phyloP scores from a whole-genome alignment of 352 stramenopile species.

The Plasmopara muralis region DNA sequence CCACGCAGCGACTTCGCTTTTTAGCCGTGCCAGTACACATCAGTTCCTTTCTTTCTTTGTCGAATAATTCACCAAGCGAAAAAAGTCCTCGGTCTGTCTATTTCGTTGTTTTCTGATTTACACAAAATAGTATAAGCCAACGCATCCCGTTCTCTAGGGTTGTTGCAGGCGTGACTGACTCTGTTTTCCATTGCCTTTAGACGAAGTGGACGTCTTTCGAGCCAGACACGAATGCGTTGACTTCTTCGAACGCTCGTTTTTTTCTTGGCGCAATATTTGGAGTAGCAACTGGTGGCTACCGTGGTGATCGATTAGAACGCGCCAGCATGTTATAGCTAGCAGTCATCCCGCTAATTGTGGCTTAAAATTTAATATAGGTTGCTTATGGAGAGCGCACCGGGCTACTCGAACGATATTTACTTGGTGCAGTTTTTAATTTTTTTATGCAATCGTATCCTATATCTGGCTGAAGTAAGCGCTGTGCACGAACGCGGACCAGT shows the following conservation, averaged over 20 bases:
- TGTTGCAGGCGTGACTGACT: conserved; percentile 35
- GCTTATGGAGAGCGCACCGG: conserved; percentile 63
- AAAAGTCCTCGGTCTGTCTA: conserved; percentile 50
- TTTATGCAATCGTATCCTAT: conserved; percentile 57
- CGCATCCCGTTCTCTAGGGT: conserved; percentile 51
- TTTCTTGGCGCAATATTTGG: conserved; percentile 65
- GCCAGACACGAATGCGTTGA: conserved; percentile 54
- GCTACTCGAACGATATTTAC: conserved; percentile 53
- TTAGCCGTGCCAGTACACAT: conserved; percentile 71
- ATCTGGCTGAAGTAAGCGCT: conserved; percentile 65
- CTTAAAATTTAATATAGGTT: conserved; percentile 58
- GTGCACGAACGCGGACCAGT: conserved; percentile 51
- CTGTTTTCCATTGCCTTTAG: conserved; percentile 65
- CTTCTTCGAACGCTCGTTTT: conserved; percentile 64
- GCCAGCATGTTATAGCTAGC: conserved; percentile 74
- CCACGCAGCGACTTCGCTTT: conserved; percentile 75
- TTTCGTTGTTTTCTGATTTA: too few relatives aligned
- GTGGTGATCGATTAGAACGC: conserved; percentile 55
- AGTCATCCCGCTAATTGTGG: conserved; percentile 62
- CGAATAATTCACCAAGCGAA: conserved; percentile 35
- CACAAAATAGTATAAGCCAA: conserved; percentile 24
- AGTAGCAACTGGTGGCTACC: conserved; percentile 44
- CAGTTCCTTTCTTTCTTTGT: conserved; percentile 28
- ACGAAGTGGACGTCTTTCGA: conserved; percentile 66
- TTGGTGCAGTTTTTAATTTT: conserved; percentile 47